Conservation (phyloP, 2,329 filamentous ascomycete species). For the Stachybotrys echinatus region DNA sequence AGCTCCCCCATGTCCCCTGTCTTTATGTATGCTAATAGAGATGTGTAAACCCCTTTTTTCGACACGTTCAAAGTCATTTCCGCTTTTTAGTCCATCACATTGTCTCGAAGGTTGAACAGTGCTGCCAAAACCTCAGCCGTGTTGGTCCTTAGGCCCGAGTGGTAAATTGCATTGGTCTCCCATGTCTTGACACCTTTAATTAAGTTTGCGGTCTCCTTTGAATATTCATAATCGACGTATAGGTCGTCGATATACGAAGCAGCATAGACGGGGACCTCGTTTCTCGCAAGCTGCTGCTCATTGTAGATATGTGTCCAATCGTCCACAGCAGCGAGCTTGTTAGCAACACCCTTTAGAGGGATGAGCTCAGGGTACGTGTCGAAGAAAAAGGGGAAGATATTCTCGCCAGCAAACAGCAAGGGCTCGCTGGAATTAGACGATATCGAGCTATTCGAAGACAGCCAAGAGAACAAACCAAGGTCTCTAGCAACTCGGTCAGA, state of each 20-base stretch:
- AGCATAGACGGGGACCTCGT: slow-evolving; percentile 81
- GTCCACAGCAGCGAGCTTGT: slow-evolving; percentile 61
- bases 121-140: slow-evolving; percentile 71
- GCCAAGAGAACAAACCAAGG: slow-evolving; percentile 46
- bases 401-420: slow-evolving; percentile 83
- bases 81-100: slow-evolving; percentile 45
- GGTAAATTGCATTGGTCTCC: slow-evolving; percentile 82
- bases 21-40: no score
- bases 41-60: no score
- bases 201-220: slow-evolving; percentile 65
- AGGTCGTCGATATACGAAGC: slow-evolving; percentile 83
- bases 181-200: slow-evolving; percentile 76
- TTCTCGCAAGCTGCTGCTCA: slow-evolving; percentile 63
- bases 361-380: slow-evolving; percentile 71
- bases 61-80: no score
- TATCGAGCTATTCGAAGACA: slow-evolving; percentile 21
- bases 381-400: slow-evolving; percentile 85
- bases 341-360: slow-evolving; percentile 62
- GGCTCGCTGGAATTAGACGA: slow-evolving; percentile 34
- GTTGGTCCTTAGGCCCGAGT: slow-evolving; percentile 72
- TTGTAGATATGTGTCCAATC: slow-evolving; percentile 79
- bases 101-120: slow-evolving; percentile 72
- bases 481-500: slow-evolving; percentile 57
- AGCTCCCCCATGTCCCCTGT: no score
- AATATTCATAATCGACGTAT: slow-evolving; percentile 79